Percentiles rank a stretch among this genome's conserved stretches.
Evolutionary conservation across 176 grass and related monocot genomes (phyloP).

Genomic region (Eremochloa ophiuroides): DNA sequence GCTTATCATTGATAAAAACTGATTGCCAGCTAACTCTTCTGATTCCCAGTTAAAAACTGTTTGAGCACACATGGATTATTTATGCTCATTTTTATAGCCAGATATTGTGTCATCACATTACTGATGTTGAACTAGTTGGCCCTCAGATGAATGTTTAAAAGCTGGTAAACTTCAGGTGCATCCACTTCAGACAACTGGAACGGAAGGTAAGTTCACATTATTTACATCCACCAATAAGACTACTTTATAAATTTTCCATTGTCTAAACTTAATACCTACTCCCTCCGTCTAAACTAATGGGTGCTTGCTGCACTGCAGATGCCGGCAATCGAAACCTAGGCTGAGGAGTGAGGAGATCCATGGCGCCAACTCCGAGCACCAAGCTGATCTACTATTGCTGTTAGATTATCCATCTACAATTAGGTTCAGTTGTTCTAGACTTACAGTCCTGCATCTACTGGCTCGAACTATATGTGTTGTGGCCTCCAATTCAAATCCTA

Average conservation of each 20-base stretch:
- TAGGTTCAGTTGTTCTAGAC: not conserved
- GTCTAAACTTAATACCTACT: not conserved
- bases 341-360: not conserved
- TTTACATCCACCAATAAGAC: not conserved
- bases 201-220: not conserved
- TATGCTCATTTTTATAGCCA: not conserved
- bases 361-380: too few species aligned
- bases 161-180: not conserved
- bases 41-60: too few species aligned
- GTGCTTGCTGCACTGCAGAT: not conserved
- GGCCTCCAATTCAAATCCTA: not conserved
- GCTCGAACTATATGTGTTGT: not conserved
- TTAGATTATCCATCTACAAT: not conserved
- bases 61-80: too few species aligned
- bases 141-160: conserved; percentile 4
- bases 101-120: not conserved
- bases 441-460: not conserved
- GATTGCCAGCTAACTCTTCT: too few species aligned
- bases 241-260: not conserved
- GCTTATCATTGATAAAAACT: not conserved
- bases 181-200: not conserved
- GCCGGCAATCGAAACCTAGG: not conserved
- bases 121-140: conserved; percentile 5
- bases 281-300: not conserved
- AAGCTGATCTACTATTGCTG: not conserved